phyloP scores from a whole-genome alignment of 1,284 basidiomycete genomes.

The Amylostereum areolatum region DNA sequence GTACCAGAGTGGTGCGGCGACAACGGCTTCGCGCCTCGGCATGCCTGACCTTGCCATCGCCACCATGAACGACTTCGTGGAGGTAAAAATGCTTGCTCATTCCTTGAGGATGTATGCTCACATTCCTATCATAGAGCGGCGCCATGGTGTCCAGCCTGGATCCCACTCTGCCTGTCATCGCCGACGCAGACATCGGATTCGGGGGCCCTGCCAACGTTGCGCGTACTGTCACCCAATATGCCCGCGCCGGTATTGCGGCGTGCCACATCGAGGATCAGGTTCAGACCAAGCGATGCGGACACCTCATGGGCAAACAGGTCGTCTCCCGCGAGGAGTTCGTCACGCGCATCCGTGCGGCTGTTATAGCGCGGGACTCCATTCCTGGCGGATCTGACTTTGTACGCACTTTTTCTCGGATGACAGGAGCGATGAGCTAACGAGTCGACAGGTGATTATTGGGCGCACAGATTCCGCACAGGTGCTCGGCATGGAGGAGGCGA shows the following conservation, averaged over 20 bases:
- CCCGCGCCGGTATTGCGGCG: constrained; percentile 65
- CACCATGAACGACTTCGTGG: constrained; percentile 76
- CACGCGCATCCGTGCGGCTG: constrained; percentile 72
- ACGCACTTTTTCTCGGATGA: constrained; percentile 26
- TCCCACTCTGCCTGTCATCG: constrained; percentile 65
- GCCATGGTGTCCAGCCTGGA: constrained; percentile 63
- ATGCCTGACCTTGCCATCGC: constrained; percentile 77
- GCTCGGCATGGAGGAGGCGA: constrained; percentile 75
- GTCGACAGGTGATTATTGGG: constrained; percentile 68
- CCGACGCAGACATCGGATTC: constrained; percentile 78
- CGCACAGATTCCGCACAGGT: constrained; percentile 80
- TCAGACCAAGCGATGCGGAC: constrained; percentile 78
- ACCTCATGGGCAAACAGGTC: constrained; percentile 75
- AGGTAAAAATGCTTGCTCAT: constrained; percentile 25
- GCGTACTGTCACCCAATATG: constrained; percentile 70
- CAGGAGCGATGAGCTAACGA: not conserved
- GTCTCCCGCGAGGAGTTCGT: constrained; percentile 74
- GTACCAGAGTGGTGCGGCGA: constrained; percentile 75
- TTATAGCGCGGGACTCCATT: constrained; percentile 62
- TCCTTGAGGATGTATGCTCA: not conserved
- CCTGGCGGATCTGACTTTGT: constrained; percentile 70
- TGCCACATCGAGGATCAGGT: constrained; percentile 83
- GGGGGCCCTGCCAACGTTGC: constrained; percentile 74
- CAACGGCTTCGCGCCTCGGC: constrained; percentile 70
- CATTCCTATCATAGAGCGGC: constrained; percentile 28